Conservation (phyloP, 2,329 filamentous ascomycete species). For the Talaromyces albobiverticillius region DNA sequence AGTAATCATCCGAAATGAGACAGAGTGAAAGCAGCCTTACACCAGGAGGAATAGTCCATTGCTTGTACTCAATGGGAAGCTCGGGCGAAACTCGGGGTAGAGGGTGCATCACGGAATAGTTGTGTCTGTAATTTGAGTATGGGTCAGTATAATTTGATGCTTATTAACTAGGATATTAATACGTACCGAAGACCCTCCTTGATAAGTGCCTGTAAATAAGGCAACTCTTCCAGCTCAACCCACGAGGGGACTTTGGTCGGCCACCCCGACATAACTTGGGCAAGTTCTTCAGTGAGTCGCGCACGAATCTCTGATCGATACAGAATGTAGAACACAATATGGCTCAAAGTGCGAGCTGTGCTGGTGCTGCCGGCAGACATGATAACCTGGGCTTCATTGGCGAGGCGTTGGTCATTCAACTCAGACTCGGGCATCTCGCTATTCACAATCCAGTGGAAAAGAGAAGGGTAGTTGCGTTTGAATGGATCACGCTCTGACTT, state of each 20-base stretch:
- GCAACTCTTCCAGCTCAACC: slow-evolving; percentile 25
- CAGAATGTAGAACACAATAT: slow-evolving; percentile 16
- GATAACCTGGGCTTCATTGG: slow-evolving; percentile 25
- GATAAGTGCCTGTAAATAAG: slow-evolving; percentile 27
- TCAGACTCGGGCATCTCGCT: slow-evolving; percentile 22
- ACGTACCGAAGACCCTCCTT: slow-evolving; percentile 26
- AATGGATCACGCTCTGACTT: slow-evolving; percentile 8
- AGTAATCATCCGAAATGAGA: neutral
- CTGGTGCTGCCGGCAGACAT: slow-evolving; percentile 26
- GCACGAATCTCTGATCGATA: slow-evolving; percentile 12
- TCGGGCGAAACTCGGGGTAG: slow-evolving; percentile 25
- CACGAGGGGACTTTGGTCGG: slow-evolving; percentile 17
- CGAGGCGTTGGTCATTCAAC: slow-evolving; percentile 20
- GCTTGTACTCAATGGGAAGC: slow-evolving; percentile 21
- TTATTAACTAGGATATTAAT: too few relatives aligned
- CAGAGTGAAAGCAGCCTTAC: neutral
- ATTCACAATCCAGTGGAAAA: slow-evolving; percentile 15
- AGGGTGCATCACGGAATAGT: slow-evolving; percentile 32
- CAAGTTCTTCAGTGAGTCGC: slow-evolving; percentile 21
- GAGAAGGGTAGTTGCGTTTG: slow-evolving; percentile 7
- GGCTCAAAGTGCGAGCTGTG: slow-evolving; percentile 22
- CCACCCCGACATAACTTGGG: slow-evolving; percentile 21
- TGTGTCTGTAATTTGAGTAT: slow-evolving; percentile 31
- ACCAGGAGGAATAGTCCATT: slow-evolving; percentile 22
- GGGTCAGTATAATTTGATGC: neutral